phyloP scores from a whole-genome alignment of 179 eudicot species.

The Heliamphora pulchella region DNA sequence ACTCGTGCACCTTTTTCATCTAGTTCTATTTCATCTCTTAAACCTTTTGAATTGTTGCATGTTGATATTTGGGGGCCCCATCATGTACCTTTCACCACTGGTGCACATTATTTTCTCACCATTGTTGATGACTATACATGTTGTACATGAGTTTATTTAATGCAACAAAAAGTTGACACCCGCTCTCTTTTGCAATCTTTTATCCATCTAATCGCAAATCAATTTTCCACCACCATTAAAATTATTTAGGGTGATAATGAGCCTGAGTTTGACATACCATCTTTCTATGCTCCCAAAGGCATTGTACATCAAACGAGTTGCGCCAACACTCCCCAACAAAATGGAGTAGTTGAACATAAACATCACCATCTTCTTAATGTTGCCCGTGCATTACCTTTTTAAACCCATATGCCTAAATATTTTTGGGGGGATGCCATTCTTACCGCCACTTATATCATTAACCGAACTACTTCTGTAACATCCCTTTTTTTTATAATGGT shows the following conservation, averaged over 20 bases:
- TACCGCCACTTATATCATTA: neutral
- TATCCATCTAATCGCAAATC: neutral
- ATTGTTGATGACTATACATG: too few relatives aligned
- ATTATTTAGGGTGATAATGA: neutral
- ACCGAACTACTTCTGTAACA: neutral
- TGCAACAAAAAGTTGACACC: too few relatives aligned
- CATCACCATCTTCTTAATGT: neutral
- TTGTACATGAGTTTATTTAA: too few relatives aligned
- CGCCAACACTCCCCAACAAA: neutral
- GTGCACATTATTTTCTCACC: too few relatives aligned
- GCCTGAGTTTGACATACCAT: neutral
- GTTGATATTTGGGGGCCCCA: too few relatives aligned
- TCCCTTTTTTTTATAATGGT: too few relatives aligned
- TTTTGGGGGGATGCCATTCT: conserved; percentile 1
- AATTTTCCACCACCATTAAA: neutral
- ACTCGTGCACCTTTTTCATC: too few relatives aligned
- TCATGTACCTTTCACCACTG: too few relatives aligned
- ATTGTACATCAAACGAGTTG: neutral
- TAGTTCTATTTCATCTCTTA: too few relatives aligned
- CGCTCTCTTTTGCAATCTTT: neutral
- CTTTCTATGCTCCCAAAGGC: neutral
- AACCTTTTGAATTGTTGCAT: too few relatives aligned
- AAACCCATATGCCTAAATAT: neutral
- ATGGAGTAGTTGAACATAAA: neutral
- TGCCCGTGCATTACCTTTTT: neutral